Evolutionary conservation across 1,284 basidiomycete species (phyloP).

Genomic region (Cryptococcus maquisensis): DNA sequence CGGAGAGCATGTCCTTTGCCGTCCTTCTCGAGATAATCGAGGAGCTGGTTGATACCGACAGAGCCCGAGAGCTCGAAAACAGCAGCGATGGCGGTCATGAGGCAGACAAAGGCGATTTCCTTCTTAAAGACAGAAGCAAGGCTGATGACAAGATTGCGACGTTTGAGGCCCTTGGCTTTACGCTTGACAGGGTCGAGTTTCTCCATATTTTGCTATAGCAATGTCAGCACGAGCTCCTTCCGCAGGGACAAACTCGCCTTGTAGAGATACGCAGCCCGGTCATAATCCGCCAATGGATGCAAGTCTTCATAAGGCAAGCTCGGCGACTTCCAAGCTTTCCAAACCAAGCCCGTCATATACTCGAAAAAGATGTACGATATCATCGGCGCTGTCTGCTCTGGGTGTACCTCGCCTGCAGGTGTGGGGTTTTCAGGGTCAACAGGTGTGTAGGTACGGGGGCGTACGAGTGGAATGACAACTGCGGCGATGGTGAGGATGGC

Average conservation of each 20-base stretch:
- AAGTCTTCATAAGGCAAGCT: constrained; percentile 44
- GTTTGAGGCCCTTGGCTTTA: constrained; percentile 28
- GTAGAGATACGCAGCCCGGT: constrained; percentile 52
- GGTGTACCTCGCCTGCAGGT: constrained; percentile 52
- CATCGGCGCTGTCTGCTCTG: constrained; percentile 63
- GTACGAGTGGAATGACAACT: constrained; percentile 52
- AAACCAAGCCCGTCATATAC: constrained; percentile 59
- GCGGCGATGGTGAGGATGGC: constrained; percentile 49
- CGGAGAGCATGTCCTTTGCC: constrained; percentile 48
- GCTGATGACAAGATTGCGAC: constrained; percentile 30
- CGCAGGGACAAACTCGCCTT: constrained; percentile 23
- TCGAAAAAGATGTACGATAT: constrained; percentile 57
- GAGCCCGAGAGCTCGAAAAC: constrained; percentile 50
- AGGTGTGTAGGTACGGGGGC: constrained; percentile 54
- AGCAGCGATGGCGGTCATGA: constrained; percentile 36
- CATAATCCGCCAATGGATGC: constrained; percentile 61
- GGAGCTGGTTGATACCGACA: constrained; percentile 53
- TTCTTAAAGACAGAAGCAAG: constrained; percentile 31
- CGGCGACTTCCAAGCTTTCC: constrained; percentile 43
- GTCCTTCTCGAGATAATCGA: constrained; percentile 54
- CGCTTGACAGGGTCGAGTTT: constrained; percentile 45
- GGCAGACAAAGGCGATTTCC: constrained; percentile 25
- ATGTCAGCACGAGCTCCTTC: background rate
- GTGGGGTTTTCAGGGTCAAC: constrained; percentile 46
- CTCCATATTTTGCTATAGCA: constrained; percentile 30